phyloP scores from a whole-genome alignment of 192 early-diverging fungal species.

The Coemansia sp. region DNA sequence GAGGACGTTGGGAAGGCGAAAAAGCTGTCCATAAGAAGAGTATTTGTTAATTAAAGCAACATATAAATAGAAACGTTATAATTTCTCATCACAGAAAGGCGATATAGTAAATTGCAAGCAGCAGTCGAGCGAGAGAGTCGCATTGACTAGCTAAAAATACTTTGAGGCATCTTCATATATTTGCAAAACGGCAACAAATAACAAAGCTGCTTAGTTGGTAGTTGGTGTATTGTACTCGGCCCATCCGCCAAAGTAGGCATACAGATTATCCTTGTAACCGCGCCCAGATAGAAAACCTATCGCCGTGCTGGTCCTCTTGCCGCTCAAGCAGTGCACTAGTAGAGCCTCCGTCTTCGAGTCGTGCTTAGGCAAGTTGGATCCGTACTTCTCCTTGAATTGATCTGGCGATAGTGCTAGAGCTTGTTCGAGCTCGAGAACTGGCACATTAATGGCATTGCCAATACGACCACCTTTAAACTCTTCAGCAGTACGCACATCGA shows the following conservation, averaged over 20 bases:
- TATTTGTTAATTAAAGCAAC: too few relatives aligned
- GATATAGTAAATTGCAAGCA: too few relatives aligned
- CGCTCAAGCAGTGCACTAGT: conserved; percentile 33
- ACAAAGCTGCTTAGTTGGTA: too few relatives aligned
- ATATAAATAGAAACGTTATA: too few relatives aligned
- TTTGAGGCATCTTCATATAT: too few relatives aligned
- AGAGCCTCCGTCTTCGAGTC: conserved; percentile 14
- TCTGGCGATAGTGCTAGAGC: conserved; percentile 17
- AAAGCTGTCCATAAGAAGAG: too few relatives aligned
- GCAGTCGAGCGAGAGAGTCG: too few relatives aligned
- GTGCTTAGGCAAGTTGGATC: conserved; percentile 17
- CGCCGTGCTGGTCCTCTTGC: conserved; percentile 25
- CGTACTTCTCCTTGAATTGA: conserved; percentile 22
- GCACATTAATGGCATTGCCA: conserved; percentile 27
- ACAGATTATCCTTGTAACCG: conserved; percentile 27
- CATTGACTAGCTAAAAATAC: too few relatives aligned
- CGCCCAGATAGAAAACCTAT: conserved; percentile 6
- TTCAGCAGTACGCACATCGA: conserved; percentile 33
- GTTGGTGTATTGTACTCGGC: conserved; percentile 10
- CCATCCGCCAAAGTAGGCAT: conserved; percentile 34
- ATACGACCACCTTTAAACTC: conserved; percentile 29
- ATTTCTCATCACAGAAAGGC: too few relatives aligned
- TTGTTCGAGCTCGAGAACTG: conserved; percentile 19
- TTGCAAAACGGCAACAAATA: too few relatives aligned
- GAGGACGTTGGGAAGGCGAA: too few relatives aligned